Percentiles rank a stretch among this genome's conserved stretches.
Evolutionary conservation across 805 yeast species (phyloP).

Genomic region (Sporopachydermia quercuum): DNA sequence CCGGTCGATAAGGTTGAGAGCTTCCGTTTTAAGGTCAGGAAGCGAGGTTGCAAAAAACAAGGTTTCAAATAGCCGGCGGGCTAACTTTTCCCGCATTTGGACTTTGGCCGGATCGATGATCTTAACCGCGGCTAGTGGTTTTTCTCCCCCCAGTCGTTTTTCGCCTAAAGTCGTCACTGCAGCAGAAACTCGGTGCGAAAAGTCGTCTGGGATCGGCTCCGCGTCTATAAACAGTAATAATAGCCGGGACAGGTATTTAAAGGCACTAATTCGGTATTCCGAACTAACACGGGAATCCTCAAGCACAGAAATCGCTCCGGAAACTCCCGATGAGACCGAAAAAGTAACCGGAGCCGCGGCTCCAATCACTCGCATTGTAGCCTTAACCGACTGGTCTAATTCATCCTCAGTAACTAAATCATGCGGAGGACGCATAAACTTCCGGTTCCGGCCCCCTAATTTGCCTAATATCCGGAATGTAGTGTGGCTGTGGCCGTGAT

Average conservation of each 20-base stretch:
- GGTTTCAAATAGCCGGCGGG: constrained; percentile 49
- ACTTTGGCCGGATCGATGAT: constrained; percentile 34
- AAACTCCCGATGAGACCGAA: constrained; percentile 71
- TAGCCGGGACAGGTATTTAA: constrained; percentile 49
- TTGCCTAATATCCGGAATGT: constrained; percentile 89
- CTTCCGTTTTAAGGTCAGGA: constrained; percentile 57
- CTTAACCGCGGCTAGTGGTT: constrained; percentile 26
- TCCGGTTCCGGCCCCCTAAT: constrained; percentile 89
- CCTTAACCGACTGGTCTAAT: constrained; percentile 55
- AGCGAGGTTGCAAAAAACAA: constrained; percentile 66
- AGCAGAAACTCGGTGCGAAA: constrained; percentile 27
- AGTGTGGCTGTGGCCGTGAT: constrained; percentile 90
- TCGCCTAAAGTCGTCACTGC: constrained; percentile 22
- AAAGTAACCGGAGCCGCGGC: constrained; percentile 46
- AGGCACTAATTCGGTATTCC: constrained; percentile 68
- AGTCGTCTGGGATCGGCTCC: constrained; percentile 31
- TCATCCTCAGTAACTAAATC: constrained; percentile 36
- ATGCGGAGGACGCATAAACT: constrained; percentile 62
- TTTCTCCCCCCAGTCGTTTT: constrained; percentile 17
- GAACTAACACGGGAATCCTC: constrained; percentile 43
- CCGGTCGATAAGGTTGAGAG: constrained; percentile 42
- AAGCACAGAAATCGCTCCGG: constrained; percentile 60
- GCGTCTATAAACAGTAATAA: constrained; percentile 54
- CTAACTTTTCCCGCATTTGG: constrained; percentile 48
- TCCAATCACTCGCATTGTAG: constrained; percentile 60